Evolutionary conservation across 2,329 filamentous ascomycete species (phyloP).

Genomic region (Fusarium mexicanum): DNA sequence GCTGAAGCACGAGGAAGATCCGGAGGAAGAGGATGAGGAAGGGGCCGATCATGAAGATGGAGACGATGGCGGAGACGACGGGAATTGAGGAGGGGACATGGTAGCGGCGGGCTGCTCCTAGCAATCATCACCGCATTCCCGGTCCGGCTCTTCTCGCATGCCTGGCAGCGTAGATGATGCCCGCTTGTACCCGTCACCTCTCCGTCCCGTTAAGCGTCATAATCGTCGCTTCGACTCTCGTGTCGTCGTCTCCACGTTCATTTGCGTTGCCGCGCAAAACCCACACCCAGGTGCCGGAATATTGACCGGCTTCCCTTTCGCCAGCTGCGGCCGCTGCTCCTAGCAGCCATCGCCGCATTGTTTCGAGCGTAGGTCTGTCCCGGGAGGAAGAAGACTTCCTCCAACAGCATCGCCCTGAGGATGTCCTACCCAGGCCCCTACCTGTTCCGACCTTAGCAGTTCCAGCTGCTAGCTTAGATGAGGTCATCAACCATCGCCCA

Average conservation of each 20-base stretch:
- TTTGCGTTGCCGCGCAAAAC: too few species aligned
- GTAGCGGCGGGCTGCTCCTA: background rate
- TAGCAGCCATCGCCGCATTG: background rate
- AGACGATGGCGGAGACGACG: background rate
- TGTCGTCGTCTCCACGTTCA: background rate
- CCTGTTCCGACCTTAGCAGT: background rate
- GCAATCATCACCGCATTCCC: background rate
- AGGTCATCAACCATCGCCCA: background rate
- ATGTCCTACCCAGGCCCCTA: background rate
- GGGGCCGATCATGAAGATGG: too few species aligned
- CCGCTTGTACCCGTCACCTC: background rate
- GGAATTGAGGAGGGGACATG: background rate
- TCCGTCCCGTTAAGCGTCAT: conserved; percentile 9
- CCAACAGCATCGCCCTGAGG: background rate
- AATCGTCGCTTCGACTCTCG: conserved; percentile 5
- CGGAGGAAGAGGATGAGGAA: background rate
- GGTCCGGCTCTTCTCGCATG: background rate
- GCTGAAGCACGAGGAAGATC: background rate
- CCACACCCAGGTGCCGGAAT: too few species aligned
- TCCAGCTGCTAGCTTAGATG: background rate
- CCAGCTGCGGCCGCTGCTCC: background rate
- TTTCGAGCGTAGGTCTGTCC: background rate
- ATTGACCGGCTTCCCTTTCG: too few species aligned
- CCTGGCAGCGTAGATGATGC: background rate
- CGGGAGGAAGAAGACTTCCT: background rate